Conservation (phyloP, 257 asterid species). For the Lithospermum erythrorhizon region DNA sequence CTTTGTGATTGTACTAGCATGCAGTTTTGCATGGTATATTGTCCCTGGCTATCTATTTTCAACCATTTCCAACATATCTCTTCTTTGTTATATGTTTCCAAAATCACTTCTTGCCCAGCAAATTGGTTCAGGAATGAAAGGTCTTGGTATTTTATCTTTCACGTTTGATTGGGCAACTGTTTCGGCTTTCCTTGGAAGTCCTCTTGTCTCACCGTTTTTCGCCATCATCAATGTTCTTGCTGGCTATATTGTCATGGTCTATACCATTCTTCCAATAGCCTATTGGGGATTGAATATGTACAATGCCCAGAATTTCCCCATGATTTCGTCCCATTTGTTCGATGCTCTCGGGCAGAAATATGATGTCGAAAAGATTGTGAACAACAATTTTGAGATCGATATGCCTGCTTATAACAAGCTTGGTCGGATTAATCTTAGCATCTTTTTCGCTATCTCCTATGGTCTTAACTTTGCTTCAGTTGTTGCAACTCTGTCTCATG, state of each 20-base stretch:
- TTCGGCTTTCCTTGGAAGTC: slow-evolving; percentile 45
- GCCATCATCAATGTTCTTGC: slow-evolving; percentile 41
- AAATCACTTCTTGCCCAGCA: slow-evolving; percentile 46
- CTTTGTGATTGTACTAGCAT: slow-evolving; percentile 42
- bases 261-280: slow-evolving; percentile 29
- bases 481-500: slow-evolving; percentile 55
- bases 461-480: slow-evolving; percentile 60
- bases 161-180: slow-evolving; percentile 55
- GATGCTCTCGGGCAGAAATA: slow-evolving; percentile 24
- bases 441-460: slow-evolving; percentile 44
- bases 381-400: slow-evolving; percentile 49
- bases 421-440: slow-evolving; percentile 39
- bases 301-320: slow-evolving; percentile 45
- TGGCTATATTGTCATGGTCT: slow-evolving; percentile 35
- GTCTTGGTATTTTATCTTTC: slow-evolving; percentile 56
- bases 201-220: slow-evolving; percentile 57
- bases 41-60: slow-evolving; percentile 49
- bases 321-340: slow-evolving; percentile 37
- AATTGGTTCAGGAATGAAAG: slow-evolving; percentile 56
- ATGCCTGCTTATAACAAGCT: slow-evolving; percentile 21
- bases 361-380: slow-evolving; percentile 45
- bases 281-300: slow-evolving; percentile 62
- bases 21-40: slow-evolving; percentile 46
- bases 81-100: slow-evolving; percentile 40
- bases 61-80: slow-evolving; percentile 28